A percentile compares a stretch with the other conserved stretches of the same genome.
These are phyloP conservation scores for Xanthoconium stramineum DNA, from an alignment of 768 basidiomycete species.

Conservation along the genomic window DNA sequence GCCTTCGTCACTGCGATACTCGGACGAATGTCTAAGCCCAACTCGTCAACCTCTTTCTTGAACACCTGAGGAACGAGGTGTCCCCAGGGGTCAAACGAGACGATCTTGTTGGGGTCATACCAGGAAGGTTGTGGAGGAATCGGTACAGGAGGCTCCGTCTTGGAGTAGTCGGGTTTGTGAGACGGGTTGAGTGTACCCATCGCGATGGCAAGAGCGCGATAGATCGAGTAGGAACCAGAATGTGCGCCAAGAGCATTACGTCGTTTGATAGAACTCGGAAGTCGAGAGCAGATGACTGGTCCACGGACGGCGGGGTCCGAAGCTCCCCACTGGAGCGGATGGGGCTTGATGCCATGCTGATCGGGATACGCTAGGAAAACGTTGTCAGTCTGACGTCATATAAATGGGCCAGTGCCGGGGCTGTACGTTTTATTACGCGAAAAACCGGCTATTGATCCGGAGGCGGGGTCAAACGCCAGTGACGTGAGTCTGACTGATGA, in stretches of 20 bases:
- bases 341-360: slow-evolving; percentile 83
- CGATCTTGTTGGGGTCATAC: slow-evolving; percentile 77
- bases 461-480: background rate
- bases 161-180: slow-evolving; percentile 78
- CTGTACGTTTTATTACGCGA: slow-evolving; percentile 9
- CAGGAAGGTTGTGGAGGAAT: slow-evolving; percentile 78
- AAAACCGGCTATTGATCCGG: slow-evolving; percentile 10
- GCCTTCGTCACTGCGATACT: slow-evolving; percentile 92
- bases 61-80: slow-evolving; percentile 79
- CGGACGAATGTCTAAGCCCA: slow-evolving; percentile 81
- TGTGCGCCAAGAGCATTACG: slow-evolving; percentile 95
- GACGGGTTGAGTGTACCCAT: slow-evolving; percentile 77
- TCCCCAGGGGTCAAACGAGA: slow-evolving; percentile 92
- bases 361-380: slow-evolving; percentile 70
- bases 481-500: background rate
- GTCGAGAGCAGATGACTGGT: slow-evolving; percentile 85
- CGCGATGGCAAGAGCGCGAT: slow-evolving; percentile 89
- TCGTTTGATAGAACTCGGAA: slow-evolving; percentile 78
- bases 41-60: slow-evolving; percentile 53
- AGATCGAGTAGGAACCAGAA: slow-evolving; percentile 91
- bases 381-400: slow-evolving; percentile 10
- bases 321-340: slow-evolving; percentile 81
- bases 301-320: slow-evolving; percentile 63
- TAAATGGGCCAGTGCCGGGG: slow-evolving; percentile 2
- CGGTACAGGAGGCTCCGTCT: slow-evolving; percentile 81